Evolutionary conservation across 495 filamentous ascomycete genomes (phyloP).

Genomic region (Tetracladium marchalianum): DNA sequence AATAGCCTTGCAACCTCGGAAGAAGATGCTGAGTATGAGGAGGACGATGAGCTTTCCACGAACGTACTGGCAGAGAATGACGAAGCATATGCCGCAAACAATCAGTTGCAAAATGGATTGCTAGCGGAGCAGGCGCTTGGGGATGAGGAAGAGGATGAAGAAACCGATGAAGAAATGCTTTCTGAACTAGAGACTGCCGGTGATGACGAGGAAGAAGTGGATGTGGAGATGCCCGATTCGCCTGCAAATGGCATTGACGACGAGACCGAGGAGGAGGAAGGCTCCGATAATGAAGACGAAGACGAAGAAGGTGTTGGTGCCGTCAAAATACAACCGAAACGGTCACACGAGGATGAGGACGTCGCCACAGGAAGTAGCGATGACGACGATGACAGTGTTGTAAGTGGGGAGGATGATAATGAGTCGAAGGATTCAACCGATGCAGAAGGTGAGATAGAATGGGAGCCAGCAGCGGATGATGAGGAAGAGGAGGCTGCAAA

Average conservation of each 20-base stretch:
- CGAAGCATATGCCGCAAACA: slow-evolving; percentile 24
- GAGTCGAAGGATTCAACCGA: slow-evolving; percentile 27
- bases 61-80: slow-evolving; percentile 30
- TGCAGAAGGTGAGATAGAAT: slow-evolving; percentile 32
- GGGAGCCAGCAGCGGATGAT: slow-evolving; percentile 49
- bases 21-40: slow-evolving; percentile 38
- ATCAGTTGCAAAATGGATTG: slow-evolving; percentile 24
- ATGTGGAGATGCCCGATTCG: slow-evolving; percentile 20
- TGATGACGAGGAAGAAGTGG: slow-evolving; percentile 21
- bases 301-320: slow-evolving; percentile 62
- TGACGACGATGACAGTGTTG: slow-evolving; percentile 30
- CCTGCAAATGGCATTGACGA: slow-evolving; percentile 28
- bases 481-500: slow-evolving; percentile 51
- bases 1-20: slow-evolving; percentile 20
- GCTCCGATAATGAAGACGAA: slow-evolving; percentile 29
- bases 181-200: not conserved
- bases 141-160: slow-evolving; percentile 33
- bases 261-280: slow-evolving; percentile 24
- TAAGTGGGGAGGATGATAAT: slow-evolving; percentile 15
- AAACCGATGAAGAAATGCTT: slow-evolving; percentile 26
- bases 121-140: slow-evolving; percentile 24
- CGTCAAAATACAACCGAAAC: slow-evolving; percentile 56
- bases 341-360: slow-evolving; percentile 35
- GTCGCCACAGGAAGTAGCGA: slow-evolving; percentile 29
- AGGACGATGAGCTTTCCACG: slow-evolving; percentile 42